Base-by-base conservation (phyloP, 1,139 yeast genomes). In the Suzukiozyma palmioleophila region DNA sequence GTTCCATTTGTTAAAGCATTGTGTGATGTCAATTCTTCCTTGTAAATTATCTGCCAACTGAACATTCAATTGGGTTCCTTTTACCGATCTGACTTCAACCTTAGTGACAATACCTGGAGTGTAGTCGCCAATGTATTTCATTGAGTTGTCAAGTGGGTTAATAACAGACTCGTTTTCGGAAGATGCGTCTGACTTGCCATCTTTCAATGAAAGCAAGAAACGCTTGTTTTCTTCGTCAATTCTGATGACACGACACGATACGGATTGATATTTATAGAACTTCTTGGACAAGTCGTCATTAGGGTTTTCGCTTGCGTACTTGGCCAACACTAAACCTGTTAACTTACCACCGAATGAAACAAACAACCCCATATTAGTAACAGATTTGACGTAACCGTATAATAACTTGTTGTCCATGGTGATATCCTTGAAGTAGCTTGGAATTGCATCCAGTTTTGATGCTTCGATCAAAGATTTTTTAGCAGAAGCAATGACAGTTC, bases 251-350 rank as follows among this genome's bases (percentile, higher is more conserved):
- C 74, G 75, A 50, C 87, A 84, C 3, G 77, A 54, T 12, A 88
- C 77, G 2, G 95, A 79, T 63, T 87, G 95, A 48, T 71, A 66
- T 49, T 77, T 78, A 52, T 69, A 66, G 52, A 81, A 88, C 33
- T 72, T 65, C 37, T 75, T 69, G 15, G 73, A 66, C 40, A 86
- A 71, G 49, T 83, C 82, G 24, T 75, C 78, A 34, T 71, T 72
- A 31, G 71, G 70, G 39, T 72, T 69, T 35, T 75, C 77, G 14
- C 79, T 72, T 13, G 90, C 83, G 53, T 83, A 82, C 55, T 83
- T 81, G 43, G 92, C 88, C 48, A 86, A 75, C 3, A 88, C 85
- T 50, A 92, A 73, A 36, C 97, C 97, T 26, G 89, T 85, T 49
- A 90, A 75, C 40, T 75, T 78, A 48, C 85, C 85, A 44, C 83